phyloP scores from a whole-genome alignment of 257 asterid genomes.

The Nicotiana knightiana region DNA sequence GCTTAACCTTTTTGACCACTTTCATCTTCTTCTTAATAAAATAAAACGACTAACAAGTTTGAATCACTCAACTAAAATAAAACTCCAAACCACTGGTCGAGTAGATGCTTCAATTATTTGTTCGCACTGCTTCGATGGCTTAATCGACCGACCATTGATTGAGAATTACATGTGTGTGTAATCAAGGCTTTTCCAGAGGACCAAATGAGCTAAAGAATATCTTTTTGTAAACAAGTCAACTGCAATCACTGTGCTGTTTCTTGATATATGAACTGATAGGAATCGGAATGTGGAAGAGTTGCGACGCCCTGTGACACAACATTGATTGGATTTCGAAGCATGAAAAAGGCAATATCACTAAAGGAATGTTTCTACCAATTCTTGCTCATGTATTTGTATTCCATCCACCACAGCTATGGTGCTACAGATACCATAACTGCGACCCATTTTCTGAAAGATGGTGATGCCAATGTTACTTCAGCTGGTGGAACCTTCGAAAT shows the following conservation, averaged over 20 bases:
- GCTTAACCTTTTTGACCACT: not conserved
- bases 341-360: not conserved
- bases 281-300: not conserved
- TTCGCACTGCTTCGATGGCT: not conserved
- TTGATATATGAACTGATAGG: not conserved
- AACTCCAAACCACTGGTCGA: not conserved
- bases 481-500: slow-evolving; percentile 17
- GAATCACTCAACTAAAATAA: not conserved
- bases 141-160: too few species aligned
- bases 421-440: slow-evolving; percentile 15
- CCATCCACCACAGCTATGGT: not conserved
- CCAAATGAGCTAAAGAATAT: too few species aligned
- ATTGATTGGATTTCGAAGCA: not conserved
- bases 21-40: not conserved
- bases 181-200: too few species aligned
- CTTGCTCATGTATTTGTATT: not conserved
- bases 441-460: slow-evolving; percentile 11
- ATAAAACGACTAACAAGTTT: not conserved
- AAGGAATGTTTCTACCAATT: not conserved
- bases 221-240: too few species aligned
- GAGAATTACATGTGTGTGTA: too few species aligned
- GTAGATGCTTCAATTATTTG: not conserved
- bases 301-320: not conserved
- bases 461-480: slow-evolving; percentile 10
- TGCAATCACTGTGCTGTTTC: not conserved